Evolutionary conservation across 2,329 filamentous ascomycete species (phyloP), one percentile per base, ranked within the genome.

Genomic region (Simplicillium sp.): DNA sequence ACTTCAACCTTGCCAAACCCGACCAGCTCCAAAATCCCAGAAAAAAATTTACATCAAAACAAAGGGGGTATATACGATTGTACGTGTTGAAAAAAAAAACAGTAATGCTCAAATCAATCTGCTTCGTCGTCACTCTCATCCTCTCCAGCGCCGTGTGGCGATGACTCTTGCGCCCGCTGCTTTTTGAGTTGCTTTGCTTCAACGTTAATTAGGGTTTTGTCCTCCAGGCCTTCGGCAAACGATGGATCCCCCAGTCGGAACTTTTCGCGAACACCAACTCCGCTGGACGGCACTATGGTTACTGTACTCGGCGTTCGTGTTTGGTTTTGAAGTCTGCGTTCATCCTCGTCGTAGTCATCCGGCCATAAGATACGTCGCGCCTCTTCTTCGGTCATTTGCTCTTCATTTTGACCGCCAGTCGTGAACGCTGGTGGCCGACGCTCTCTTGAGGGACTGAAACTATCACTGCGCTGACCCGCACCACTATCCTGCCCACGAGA

Each of bases 321-420:
- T 33, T 11, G 34, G 44, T 16, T 8, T 41, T 33, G 0, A 46
- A 20, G 31, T 43, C 34, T 18, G 47, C 33, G 11, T 38, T 8
- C 45, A 46, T 50, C 47, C 32, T 48, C 31, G 1, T 55, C 46
- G 1, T 46, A 43, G 3, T 50, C 45, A 4, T 63, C 59, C 1
- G 62, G 60, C 64, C 64, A 66, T 1, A 67, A 46, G 14, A 67
- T 66, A 29, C 55, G 52, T 2, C 50, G 50, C 3, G 63, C 64
- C 38, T 66, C 62, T 31, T 66, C 62, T 3, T 60, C 57, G 3
- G 64, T 66, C 49, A 66, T 56, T 1, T 57, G 58, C 4, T 47
- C 37, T 12, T 51, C 49, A n/a, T 51, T 48, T 5, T 37, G 42
- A 7, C 39, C 35, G 9, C 43, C 25, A 13, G 42, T 17, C 14